phyloP scores from a whole-genome alignment of 2,329 filamentous ascomycete species.

The Graphiopsis chlorocephala region DNA sequence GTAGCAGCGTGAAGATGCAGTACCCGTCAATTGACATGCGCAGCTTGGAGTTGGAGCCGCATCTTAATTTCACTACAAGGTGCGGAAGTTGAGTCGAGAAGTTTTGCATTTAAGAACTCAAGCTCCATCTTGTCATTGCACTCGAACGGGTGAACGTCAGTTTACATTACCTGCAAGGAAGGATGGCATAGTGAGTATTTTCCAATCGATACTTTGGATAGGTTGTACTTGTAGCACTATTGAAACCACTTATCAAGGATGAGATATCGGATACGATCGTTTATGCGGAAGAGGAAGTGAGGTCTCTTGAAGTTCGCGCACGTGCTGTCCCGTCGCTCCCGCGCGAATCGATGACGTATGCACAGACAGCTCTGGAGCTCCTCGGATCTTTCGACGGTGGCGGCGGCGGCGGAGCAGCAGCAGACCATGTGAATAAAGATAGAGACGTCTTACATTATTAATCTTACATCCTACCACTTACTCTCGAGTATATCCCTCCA shows the following conservation, averaged over 20 bases:
- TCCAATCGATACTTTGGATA: accelerated
- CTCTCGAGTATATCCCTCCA: constrained; percentile 26
- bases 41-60: no score
- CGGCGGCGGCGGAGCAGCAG: constrained; percentile 1
- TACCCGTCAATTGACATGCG: no score
- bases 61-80: no score
- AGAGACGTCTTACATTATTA: neutral
- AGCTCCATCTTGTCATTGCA: neutral
- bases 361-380: constrained; percentile 6
- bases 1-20: no score
- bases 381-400: neutral
- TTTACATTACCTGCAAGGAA: neutral
- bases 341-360: constrained; percentile 10
- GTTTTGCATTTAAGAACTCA: no score
- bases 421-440: neutral
- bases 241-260: neutral
- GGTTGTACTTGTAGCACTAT: neutral
- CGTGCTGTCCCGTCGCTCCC: neutral
- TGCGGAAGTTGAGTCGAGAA: no score
- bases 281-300: neutral
- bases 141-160: neutral
- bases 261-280: neutral
- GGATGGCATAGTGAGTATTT: neutral
- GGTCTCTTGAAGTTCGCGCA: neutral
- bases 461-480: neutral